Evolutionary conservation across 2,329 filamentous ascomycete species (phyloP).

Genomic region (Fusarium papillatum): DNA sequence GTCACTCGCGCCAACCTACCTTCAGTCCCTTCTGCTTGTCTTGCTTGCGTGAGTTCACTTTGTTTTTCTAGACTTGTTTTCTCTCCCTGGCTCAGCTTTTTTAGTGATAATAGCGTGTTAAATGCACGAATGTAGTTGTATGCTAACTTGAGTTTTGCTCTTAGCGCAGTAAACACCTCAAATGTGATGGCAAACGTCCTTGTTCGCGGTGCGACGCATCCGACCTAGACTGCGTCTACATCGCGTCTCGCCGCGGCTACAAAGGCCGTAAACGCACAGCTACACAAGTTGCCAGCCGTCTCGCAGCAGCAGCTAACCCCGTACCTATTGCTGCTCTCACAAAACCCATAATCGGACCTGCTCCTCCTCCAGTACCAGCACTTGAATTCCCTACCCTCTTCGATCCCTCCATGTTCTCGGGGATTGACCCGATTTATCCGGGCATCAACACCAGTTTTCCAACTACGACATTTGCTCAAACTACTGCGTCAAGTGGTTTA

Average conservation of each 20-base stretch:
- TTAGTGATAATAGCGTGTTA: neutral
- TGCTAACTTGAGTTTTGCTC: conserved; percentile 14
- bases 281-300: conserved; percentile 31
- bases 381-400: conserved; percentile 26
- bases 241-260: conserved; percentile 80
- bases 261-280: conserved; percentile 64
- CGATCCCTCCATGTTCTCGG: neutral
- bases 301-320: conserved; percentile 44
- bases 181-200: conserved; percentile 79
- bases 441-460: neutral
- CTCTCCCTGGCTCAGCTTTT: neutral
- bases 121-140: neutral
- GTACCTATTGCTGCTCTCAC: neutral
- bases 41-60: conserved; percentile 63
- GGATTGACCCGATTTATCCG: neutral
- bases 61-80: neutral
- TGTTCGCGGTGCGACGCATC: conserved; percentile 75
- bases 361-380: neutral
- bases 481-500: neutral
- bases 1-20: conserved; percentile 26
- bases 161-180: conserved; percentile 76
- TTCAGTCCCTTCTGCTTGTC: conserved; percentile 63
- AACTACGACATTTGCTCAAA: neutral
- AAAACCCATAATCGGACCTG: neutral
- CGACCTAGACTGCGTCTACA: conserved; percentile 75